Percentiles rank a stretch among this genome's conserved stretches.
Conservation (phyloP, 768 basidiomycete species). For the Tephrocybe sp. region DNA sequence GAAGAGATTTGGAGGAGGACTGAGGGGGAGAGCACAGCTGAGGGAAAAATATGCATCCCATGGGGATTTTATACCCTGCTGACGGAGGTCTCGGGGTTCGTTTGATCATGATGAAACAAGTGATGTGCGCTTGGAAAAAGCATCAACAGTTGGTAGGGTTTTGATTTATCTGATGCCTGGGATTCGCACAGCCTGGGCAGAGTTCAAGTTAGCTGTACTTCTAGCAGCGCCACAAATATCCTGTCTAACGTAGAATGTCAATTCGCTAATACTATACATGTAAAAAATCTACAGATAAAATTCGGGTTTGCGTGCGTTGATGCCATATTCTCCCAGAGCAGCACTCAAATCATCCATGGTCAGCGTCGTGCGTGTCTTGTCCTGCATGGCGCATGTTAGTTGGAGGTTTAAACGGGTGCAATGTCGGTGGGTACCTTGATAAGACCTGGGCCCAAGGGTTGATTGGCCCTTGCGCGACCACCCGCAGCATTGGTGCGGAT, state of each 20-base stretch:
- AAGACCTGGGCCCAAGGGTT: conserved; percentile 57
- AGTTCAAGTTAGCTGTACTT: too few species aligned
- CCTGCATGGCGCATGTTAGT: conserved; percentile 39
- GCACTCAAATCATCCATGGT: conserved; percentile 97
- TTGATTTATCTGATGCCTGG: too few species aligned
- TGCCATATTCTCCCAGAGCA: conserved; percentile 93
- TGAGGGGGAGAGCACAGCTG: conserved; percentile 11
- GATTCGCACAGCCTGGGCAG: too few species aligned
- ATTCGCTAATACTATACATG: not conserved
- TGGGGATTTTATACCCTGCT: too few species aligned
- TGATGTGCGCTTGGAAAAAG: too few species aligned
- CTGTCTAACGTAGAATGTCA: not conserved
- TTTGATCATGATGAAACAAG: too few species aligned
- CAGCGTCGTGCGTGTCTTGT: conserved; percentile 88
- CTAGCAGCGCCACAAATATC: too few species aligned
- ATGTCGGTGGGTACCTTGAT: conserved; percentile 52
- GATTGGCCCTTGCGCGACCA: conserved; percentile 64
- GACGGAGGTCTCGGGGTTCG: too few species aligned
- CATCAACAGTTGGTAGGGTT: too few species aligned
- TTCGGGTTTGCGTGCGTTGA: conserved; percentile 91
- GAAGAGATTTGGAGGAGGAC: conserved; percentile 15
- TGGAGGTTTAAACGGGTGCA: not conserved
- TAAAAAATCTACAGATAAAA: conserved; percentile 76
- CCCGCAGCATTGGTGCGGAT: conserved; percentile 86
- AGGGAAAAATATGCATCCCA: too few species aligned